Percentiles rank a stretch among this genome's conserved stretches.
phyloP scores from a whole-genome alignment of 768 basidiomycete species.

The Tulasnella sp. region DNA sequence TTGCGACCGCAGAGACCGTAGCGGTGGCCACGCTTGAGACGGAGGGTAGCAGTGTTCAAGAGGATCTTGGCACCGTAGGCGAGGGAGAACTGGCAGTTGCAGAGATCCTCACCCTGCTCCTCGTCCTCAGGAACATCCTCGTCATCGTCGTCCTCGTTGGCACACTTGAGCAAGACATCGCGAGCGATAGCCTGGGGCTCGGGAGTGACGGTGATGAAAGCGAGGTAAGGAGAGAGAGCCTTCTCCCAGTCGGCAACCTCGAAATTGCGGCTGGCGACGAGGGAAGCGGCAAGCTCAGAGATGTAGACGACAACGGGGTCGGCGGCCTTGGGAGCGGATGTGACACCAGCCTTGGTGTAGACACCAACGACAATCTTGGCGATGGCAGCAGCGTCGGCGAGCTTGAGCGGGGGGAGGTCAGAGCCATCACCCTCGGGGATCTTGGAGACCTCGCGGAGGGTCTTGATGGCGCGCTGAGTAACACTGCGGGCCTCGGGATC shows the following conservation, averaged over 20 bases:
- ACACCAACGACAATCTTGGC: constrained; percentile 58
- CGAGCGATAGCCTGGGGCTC: constrained; percentile 60
- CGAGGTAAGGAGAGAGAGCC: constrained; percentile 62
- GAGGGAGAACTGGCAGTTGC: constrained; percentile 98
- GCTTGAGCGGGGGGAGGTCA: constrained; percentile 78
- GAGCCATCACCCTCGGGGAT: constrained; percentile 84
- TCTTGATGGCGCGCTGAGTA: constrained; percentile 83
- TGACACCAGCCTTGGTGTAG: constrained; percentile 76
- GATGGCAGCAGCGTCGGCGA: constrained; percentile 61
- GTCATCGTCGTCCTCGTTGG: constrained; percentile 65
- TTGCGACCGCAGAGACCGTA: constrained; percentile 98
- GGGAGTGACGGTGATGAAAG: constrained; percentile 54
- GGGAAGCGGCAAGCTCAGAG: constrained; percentile 71
- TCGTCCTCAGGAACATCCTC: constrained; percentile 72
- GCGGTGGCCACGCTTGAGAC: constrained; percentile 96
- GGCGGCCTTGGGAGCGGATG: constrained; percentile 45
- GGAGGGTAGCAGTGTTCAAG: constrained; percentile 91
- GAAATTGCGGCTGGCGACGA: constrained; percentile 87
- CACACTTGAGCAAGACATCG: constrained; percentile 88
- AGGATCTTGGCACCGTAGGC: constrained; percentile 99
- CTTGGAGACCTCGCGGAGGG: constrained; percentile 91
- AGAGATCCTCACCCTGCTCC: constrained; percentile 96
- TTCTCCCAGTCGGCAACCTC: constrained; percentile 81
- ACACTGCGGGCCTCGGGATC: constrained; percentile 97
- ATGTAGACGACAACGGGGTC: constrained; percentile 60